These are phyloP conservation scores for Agapanthus africanus DNA, from an alignment of 106 monocot genomes.

Conservation along the genomic window DNA sequence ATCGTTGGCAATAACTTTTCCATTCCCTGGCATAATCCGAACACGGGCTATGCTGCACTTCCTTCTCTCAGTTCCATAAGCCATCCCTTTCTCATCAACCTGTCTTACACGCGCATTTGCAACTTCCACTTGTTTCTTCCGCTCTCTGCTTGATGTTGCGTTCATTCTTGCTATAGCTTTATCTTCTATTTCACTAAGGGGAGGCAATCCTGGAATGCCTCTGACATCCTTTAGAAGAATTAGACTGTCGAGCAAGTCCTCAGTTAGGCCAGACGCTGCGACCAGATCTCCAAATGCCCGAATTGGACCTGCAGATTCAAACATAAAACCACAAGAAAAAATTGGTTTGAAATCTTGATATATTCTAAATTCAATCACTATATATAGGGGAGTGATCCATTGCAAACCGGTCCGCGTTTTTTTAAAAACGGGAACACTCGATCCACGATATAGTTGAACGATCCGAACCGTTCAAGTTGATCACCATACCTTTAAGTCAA, in stretches of 20 bases:
- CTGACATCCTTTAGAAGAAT: constrained; percentile 87
- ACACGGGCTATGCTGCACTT: constrained; percentile 94
- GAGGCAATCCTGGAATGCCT: constrained; percentile 71
- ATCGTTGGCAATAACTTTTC: constrained; percentile 78
- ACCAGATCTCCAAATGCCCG: constrained; percentile 93
- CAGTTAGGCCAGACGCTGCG: constrained; percentile 82
- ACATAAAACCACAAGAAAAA: neutral
- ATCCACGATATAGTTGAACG: neutral
- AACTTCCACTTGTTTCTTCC: constrained; percentile 77
- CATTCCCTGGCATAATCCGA: constrained; percentile 84
- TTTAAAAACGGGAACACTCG: neutral
- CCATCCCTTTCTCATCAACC: constrained; percentile 92
- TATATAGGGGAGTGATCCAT: neutral
- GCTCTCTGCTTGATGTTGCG: constrained; percentile 58
- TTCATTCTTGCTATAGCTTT: constrained; percentile 53
- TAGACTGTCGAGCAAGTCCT: constrained; percentile 90
- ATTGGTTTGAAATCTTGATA: neutral
- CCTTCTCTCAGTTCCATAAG: constrained; percentile 92
- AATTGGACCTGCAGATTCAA: constrained; percentile 53
- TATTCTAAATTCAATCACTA: neutral
- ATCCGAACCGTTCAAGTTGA: neutral
- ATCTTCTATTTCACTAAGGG: constrained; percentile 83
- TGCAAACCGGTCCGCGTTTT: neutral
- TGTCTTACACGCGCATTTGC: constrained; percentile 64
- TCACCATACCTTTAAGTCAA: neutral